Evolutionary conservation across 345 rosid species (phyloP).

Genomic region (Pseudoturritis turrita): DNA sequence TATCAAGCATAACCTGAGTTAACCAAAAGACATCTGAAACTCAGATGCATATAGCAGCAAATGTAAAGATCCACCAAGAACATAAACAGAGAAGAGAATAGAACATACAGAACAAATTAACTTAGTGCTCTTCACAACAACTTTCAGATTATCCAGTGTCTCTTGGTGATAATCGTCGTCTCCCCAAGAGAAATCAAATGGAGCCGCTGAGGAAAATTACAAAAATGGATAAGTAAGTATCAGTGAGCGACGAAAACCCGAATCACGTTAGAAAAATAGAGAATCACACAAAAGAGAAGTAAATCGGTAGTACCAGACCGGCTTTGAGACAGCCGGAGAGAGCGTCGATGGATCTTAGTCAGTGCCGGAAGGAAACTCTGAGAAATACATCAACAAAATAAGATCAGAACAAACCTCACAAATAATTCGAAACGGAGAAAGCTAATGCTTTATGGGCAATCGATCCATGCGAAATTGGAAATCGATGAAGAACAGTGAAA

Average conservation of each 20-base stretch:
- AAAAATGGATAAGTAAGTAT: background rate
- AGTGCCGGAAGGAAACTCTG: conserved; percentile 92
- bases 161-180: conserved; percentile 71
- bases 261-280: background rate
- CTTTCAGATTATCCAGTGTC: conserved; percentile 72
- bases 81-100: background rate
- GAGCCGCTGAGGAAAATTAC: conserved; percentile 51
- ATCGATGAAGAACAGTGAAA: background rate
- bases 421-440: background rate
- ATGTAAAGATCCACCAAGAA: background rate
- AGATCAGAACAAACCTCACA: background rate
- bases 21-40: background rate
- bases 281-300: background rate
- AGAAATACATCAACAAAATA: background rate
- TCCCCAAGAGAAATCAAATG: conserved; percentile 92
- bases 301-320: conserved; percentile 55
- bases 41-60: background rate
- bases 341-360: conserved; percentile 79
- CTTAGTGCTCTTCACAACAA: conserved; percentile 71
- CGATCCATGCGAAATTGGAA: background rate
- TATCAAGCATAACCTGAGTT: conserved; percentile 87
- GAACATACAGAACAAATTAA: conserved; percentile 78
- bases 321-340: conserved; percentile 78
- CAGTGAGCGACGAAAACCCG: background rate
- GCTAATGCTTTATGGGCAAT: background rate